Percentiles rank a stretch among this genome's conserved stretches.
These are phyloP conservation scores for Metschnikowia gelsemii DNA, from an alignment of 805 yeast species.

Conservation along the genomic window DNA sequence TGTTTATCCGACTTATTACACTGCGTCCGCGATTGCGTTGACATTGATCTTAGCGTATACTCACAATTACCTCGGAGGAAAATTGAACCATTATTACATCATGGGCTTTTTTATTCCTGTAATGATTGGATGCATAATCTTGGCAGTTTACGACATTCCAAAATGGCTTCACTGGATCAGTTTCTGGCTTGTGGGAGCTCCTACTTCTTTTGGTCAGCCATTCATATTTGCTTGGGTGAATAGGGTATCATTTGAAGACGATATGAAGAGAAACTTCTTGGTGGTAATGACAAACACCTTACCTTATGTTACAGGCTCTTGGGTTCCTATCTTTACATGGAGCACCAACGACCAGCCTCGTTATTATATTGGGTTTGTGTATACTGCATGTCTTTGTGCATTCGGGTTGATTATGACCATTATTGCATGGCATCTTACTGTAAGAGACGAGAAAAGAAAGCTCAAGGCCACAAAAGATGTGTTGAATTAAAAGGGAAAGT, in stretches of 20 bases:
- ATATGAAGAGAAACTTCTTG: conserved; percentile 32
- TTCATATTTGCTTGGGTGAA: conserved; percentile 58
- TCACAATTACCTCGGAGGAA: conserved; percentile 37
- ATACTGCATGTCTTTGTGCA: conserved; percentile 31
- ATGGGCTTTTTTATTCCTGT: conserved; percentile 37
- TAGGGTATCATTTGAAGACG: conserved; percentile 43
- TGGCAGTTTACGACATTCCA: conserved; percentile 51
- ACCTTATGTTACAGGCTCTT: conserved; percentile 41
- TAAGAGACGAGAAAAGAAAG: conserved; percentile 26
- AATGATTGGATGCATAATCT: conserved; percentile 42
- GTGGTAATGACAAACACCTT: conserved; percentile 39
- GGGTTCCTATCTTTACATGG: conserved; percentile 43
- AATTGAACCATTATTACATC: conserved; percentile 37
- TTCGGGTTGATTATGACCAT: conserved; percentile 33
- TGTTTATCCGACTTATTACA: conserved; percentile 40
- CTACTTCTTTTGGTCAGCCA: conserved; percentile 55
- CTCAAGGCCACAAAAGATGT: too few species aligned
- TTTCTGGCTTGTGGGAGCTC: conserved; percentile 49
- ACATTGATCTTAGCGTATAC: conserved; percentile 36
- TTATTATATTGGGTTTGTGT: conserved; percentile 35
- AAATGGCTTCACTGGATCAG: conserved; percentile 49
- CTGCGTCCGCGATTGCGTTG: conserved; percentile 39
- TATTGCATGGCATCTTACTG: conserved; percentile 26
- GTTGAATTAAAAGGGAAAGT: too few species aligned
- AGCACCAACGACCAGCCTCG: conserved; percentile 34